These are phyloP conservation scores for Akanthomyces uredinophilus DNA, from an alignment of 2,329 filamentous ascomycete species.

Conservation along the genomic window DNA sequence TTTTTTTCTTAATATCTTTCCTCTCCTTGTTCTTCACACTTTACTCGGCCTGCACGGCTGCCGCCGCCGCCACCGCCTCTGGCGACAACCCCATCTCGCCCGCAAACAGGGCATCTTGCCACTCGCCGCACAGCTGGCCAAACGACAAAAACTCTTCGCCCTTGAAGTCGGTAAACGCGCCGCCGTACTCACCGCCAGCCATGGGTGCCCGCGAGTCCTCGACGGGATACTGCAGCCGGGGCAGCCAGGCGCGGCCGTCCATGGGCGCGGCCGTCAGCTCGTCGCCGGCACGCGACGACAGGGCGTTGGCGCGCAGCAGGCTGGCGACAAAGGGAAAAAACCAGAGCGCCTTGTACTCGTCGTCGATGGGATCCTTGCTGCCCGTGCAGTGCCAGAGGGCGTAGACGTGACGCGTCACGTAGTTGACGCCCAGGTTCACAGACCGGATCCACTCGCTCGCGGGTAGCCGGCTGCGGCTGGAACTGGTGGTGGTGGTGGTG, in stretches of 20 bases:
- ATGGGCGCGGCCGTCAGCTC: neutral
- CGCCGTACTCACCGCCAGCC: constrained; percentile 7
- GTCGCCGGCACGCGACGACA: constrained; percentile 11
- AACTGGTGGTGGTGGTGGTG: neutral
- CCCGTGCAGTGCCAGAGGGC: constrained; percentile 24
- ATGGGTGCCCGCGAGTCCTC: neutral
- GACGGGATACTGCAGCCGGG: constrained; percentile 1
- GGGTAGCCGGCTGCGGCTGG: constrained; percentile 8
- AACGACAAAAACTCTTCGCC: constrained; percentile 25
- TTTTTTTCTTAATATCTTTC: neutral
- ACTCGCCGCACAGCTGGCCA: constrained; percentile 24
- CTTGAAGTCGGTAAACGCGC: constrained; percentile 20
- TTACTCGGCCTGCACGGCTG: neutral
- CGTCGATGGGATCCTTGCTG: constrained; percentile 20
- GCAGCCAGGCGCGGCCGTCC: constrained; percentile 11
- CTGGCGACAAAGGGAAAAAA: constrained; percentile 17
- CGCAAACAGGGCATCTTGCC: constrained; percentile 15
- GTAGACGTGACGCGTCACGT: constrained; percentile 20
- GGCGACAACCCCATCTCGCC: constrained; percentile 1
- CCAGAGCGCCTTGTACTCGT: constrained; percentile 20
- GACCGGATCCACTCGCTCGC: constrained; percentile 26
- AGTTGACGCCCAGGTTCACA: constrained; percentile 28
- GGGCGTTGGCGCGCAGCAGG: constrained; percentile 12
- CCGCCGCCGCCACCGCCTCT: neutral
- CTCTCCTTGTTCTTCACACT: neutral